Evolutionary conservation across 768 basidiomycete species (phyloP), one percentile per base, ranked within the genome.

Genomic region (Trametes villosa): DNA sequence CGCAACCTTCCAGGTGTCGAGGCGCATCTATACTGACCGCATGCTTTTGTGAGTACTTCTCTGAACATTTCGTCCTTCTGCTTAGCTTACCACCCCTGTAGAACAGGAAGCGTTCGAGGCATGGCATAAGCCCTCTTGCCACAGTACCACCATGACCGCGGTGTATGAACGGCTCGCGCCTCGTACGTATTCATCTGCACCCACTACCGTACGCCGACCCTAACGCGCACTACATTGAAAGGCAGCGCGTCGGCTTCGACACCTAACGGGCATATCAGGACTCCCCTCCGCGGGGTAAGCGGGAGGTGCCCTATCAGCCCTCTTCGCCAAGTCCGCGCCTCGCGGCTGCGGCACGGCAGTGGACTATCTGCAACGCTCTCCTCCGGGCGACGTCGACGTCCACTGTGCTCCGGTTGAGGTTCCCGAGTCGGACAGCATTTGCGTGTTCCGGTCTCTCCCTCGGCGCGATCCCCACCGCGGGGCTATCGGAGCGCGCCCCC

Each of bases 401-500:
- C 34, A 24, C 24, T 31, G 44, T 12, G 33, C 20, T 56, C 54
- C 24, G 54, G 33, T 20, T 33, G 17, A 46, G 54, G 54, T 46
- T 45, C 17, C 31, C 54, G 44, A 36, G 45, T 31, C 54, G 54
- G 26, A 22, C 45, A 36, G 54, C 45, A 18, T 17, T n/a, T n/a
- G n/a, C 54, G 24, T 36, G 33, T 22, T 33, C 54, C 29, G 22
- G 26, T 24, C 44, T 36, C 11, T 26, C 24, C 54, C 45, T 27
- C 42, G n/a, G 54, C 29, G 54, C 54, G 54, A 34, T 29, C 54
- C 54, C 30, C 44, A 36, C 18, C 13, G 36, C 18, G 54, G 18
- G 54, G 54, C 54, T 56, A 26, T 24, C 54, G 31, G 54, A 56
- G 8, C 44, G 45, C 31, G 11, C 22, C 45, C 47, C 26, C 31